Conservation (phyloP, 2,329 filamentous ascomycete genomes). For the Microcera coccophila region DNA sequence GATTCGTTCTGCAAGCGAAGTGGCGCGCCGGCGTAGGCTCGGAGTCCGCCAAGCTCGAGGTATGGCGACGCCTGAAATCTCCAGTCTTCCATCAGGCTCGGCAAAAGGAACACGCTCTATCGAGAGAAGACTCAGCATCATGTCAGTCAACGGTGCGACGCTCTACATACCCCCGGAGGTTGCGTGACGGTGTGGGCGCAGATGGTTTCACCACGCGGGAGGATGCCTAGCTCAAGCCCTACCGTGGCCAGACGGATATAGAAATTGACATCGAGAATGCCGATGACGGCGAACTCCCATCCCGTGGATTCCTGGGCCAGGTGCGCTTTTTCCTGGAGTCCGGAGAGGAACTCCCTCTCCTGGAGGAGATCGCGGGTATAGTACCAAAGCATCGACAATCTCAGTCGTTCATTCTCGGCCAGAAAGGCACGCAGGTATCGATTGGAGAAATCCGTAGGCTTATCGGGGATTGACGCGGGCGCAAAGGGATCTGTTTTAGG, state of each 20-base stretch:
- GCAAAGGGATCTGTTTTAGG: slow-evolving; percentile 10
- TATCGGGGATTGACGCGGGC: slow-evolving; percentile 11
- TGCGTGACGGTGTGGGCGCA: slow-evolving; percentile 43
- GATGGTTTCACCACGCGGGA: slow-evolving; percentile 43
- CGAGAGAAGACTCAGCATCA: no score
- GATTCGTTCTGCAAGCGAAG: slow-evolving; percentile 38
- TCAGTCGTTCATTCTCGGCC: slow-evolving; percentile 28
- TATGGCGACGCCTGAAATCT: slow-evolving; percentile 39
- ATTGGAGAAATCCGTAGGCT: slow-evolving; percentile 1
- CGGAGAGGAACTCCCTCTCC: slow-evolving; percentile 38
- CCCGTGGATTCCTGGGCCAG: slow-evolving; percentile 39
- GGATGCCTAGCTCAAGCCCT: slow-evolving; percentile 37
- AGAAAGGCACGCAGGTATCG: slow-evolving; percentile 24
- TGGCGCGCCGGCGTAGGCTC: slow-evolving; percentile 39
- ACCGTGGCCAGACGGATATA: slow-evolving; percentile 41
- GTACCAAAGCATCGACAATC: slow-evolving; percentile 40
- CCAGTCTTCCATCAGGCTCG: slow-evolving; percentile 42
- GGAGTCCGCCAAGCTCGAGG: slow-evolving; percentile 37
- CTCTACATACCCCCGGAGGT: slow-evolving; percentile 24
- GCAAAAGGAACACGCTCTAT: slow-evolving; percentile 38
- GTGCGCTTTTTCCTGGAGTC: slow-evolving; percentile 40
- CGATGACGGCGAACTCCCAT: slow-evolving; percentile 46
- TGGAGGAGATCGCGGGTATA: slow-evolving; percentile 38
- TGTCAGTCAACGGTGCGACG: no score
- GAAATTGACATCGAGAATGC: slow-evolving; percentile 40